Base-by-base conservation (phyloP, 352 stramenopile genomes). In the Phytopythium boreale region DNA sequence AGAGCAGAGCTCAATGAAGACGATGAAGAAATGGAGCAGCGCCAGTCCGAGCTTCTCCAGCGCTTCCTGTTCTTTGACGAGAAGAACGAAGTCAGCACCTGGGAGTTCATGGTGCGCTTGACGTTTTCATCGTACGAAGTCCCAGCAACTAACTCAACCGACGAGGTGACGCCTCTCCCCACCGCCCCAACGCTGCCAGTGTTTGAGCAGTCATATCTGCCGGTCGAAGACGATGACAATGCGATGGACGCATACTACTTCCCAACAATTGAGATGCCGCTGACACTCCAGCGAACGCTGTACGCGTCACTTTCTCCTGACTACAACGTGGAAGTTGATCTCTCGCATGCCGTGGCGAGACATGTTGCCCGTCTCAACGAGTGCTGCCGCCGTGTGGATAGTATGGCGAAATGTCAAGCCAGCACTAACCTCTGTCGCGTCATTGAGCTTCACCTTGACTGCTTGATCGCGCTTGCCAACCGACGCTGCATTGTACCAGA, bases 31-130 rank as follows among this genome's bases (percentile, higher is more conserved):
- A 72, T 85, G n/a, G 79, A 88, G 56, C 79, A 90, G 51, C 67
- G 81, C 4, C 87, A 85, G 67, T 78, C 72, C 50, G 72, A 82
- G 49, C 66, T 90, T 20, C 70, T 90, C 22, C 56, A 61, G 10
- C 17, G 26, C 14, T 61, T 37, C 14, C 26, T 61, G 11, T 26
- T 76, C n/a, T 69, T 69, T 22, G 69, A 62, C 12, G 39, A 71
- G 2, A 51, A 77, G 51, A 60, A 79, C 34, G 77, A 88, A 1
- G 52, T 62, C 20, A 76, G 34, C 2, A 43, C 79, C 10, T 83
- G 72, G 75, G 75, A 77, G 2, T 82, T 73, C 43, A 52, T 79
- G 17, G 22, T 82, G 15, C 66, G 68, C 22, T 60, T 74, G 12
- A 59, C 80, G 51, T 62, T 77, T 20, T 64, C 65, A 20, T 19